phyloP scores from a whole-genome alignment of 169 alveolate species.

The Cryptosporidium parvum region DNA sequence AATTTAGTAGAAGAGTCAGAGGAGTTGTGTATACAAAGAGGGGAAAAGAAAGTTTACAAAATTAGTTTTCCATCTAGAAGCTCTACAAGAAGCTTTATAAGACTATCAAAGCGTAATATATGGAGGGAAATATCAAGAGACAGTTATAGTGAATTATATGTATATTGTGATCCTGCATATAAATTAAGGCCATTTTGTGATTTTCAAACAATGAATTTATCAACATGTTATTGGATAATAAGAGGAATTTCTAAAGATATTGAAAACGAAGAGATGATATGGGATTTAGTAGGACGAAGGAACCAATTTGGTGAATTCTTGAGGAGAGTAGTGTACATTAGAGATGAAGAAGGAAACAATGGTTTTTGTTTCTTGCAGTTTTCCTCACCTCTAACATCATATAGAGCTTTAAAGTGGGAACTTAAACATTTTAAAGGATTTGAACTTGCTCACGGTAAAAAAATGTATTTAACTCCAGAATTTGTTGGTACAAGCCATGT shows the following conservation, averaged over 20 bases:
- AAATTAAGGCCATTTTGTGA: constrained; percentile 15
- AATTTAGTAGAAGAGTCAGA: constrained; percentile 1
- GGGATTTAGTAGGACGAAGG: constrained; percentile 38
- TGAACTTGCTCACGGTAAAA: neutral
- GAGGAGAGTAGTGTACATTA: constrained; percentile 39
- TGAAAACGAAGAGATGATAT: constrained; percentile 25
- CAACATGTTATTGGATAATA: constrained; percentile 62
- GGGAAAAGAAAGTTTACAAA: neutral
- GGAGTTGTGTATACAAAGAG: constrained; percentile 54
- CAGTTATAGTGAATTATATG: constrained; percentile 38
- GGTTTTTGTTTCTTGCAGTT: constrained; percentile 72
- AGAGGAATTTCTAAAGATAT: constrained; percentile 31
- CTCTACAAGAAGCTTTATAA: constrained; percentile 54
- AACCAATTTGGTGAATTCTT: constrained; percentile 43
- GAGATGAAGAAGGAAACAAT: constrained; percentile 41
- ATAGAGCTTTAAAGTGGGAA: constrained; percentile 69
- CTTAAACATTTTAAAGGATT: constrained; percentile 1
- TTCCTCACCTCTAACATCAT: constrained; percentile 58
- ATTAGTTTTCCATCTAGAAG: constrained; percentile 64
- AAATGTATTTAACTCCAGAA: constrained; percentile 3
- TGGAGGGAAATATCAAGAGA: constrained; percentile 44
- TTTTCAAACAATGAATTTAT: constrained; percentile 34
- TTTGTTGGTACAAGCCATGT: constrained; percentile 57
- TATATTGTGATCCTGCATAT: constrained; percentile 50
- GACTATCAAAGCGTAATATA: constrained; percentile 9